Evolutionary conservation across 352 stramenopile genomes (phyloP).

Genomic region (Pythium insidiosum): DNA sequence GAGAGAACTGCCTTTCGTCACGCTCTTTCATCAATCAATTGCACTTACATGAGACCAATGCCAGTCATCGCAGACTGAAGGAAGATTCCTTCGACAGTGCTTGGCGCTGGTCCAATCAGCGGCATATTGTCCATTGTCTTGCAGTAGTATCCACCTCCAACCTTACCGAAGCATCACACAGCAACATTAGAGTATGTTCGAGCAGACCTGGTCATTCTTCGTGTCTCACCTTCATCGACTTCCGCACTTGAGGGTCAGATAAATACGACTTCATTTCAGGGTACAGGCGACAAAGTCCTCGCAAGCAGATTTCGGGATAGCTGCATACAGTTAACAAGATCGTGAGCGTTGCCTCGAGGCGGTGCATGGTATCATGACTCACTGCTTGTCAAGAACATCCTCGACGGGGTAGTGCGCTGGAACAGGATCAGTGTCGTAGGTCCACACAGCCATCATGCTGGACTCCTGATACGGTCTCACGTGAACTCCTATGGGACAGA

Average conservation of each 20-base stretch:
- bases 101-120: constrained; percentile 52
- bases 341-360: no score
- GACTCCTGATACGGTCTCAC: constrained; percentile 47
- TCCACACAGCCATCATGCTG: constrained; percentile 75
- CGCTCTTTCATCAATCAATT: neutral
- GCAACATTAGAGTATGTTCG: neutral
- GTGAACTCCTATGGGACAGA: constrained; percentile 34
- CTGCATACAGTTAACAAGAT: no score
- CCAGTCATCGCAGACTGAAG: constrained; percentile 67
- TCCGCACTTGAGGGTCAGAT: constrained; percentile 35
- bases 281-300: constrained; percentile 46
- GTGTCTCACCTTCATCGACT: constrained; percentile 63
- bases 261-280: constrained; percentile 60
- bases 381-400: constrained; percentile 50
- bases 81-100: constrained; percentile 52
- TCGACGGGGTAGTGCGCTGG: constrained; percentile 53
- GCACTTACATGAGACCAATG: constrained; percentile 54
- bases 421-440: constrained; percentile 63
- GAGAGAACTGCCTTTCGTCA: neutral
- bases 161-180: constrained; percentile 9
- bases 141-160: constrained; percentile 75
- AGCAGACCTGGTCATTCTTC: no score
- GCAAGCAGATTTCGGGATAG: constrained; percentile 62
- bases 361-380: constrained; percentile 3
- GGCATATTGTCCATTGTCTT: constrained; percentile 74